Evolutionary conservation across 306 rosid species (phyloP).

Genomic region (Cucurbita maxima): DNA sequence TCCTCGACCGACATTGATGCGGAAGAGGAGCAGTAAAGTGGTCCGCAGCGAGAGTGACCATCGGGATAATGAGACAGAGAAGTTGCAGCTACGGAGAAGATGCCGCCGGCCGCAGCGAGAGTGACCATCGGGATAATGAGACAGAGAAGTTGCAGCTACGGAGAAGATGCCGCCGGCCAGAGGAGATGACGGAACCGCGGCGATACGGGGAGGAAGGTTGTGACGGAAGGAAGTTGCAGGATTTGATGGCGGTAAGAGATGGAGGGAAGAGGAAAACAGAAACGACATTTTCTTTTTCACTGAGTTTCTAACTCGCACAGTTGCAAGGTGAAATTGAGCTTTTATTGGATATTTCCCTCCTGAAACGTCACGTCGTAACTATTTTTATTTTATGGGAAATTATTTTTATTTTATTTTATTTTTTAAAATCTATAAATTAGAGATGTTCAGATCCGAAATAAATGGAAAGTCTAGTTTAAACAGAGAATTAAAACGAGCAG

Average conservation of each 20-base stretch:
- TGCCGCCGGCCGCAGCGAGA: conserved; percentile 13
- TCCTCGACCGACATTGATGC: conserved; percentile 16
- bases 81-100: conserved; percentile 9
- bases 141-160: too few species aligned
- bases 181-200: conserved; percentile 14
- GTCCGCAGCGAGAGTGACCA: not conserved
- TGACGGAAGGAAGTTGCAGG: conserved; percentile 9
- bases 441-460: too few species aligned
- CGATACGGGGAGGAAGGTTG: conserved; percentile 13
- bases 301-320: not conserved
- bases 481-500: too few species aligned
- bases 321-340: too few species aligned
- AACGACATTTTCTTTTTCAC: conserved; percentile 25
- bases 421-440: too few species aligned
- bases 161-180: too few species aligned
- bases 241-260: conserved; percentile 9
- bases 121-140: too few species aligned
- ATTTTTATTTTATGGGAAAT: too few species aligned
- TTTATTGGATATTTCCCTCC: not conserved
- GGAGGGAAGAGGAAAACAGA: conserved; percentile 6
- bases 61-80: not conserved
- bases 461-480: too few species aligned
- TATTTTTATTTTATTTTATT: too few species aligned
- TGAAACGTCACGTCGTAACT: not conserved
- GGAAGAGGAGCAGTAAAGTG: conserved; percentile 28